Evolutionary conservation across 176 grass and related monocot genomes (phyloP).

Genomic region (Canna indica): DNA sequence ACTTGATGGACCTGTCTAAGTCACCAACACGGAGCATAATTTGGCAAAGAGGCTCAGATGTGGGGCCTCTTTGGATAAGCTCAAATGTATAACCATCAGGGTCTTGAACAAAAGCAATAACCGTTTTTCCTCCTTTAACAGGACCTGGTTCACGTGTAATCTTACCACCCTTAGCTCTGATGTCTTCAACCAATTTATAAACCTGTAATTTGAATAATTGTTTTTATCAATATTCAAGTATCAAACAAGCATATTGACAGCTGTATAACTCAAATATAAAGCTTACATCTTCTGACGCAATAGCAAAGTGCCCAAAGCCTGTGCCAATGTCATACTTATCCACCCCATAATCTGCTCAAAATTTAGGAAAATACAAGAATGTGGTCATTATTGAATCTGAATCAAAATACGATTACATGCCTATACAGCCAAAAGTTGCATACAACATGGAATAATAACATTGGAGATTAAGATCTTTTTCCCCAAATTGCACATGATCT

Average conservation of each 20-base stretch:
- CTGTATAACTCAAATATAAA: constrained; percentile 2
- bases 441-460: background rate
- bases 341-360: constrained; percentile 67
- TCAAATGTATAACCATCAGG: constrained; percentile 89
- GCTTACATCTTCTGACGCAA: constrained; percentile 76
- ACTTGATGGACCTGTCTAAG: constrained; percentile 76
- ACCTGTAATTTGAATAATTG: constrained; percentile 27
- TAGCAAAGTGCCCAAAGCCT: constrained; percentile 96
- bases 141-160: constrained; percentile 91
- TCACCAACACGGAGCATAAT: constrained; percentile 98
- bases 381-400: background rate
- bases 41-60: constrained; percentile 89
- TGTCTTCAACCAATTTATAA: constrained; percentile 61
- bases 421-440: background rate
- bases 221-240: background rate
- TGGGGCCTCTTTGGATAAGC: constrained; percentile 83
- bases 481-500: constrained; percentile 11
- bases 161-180: constrained; percentile 57
- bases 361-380: constrained; percentile 1
- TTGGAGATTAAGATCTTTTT: background rate
- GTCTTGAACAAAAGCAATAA: constrained; percentile 82
- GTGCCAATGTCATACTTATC: constrained; percentile 92
- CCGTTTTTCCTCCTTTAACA: constrained; percentile 88
- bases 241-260: background rate
- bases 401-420: background rate